Conservation (phyloP, 192 early-diverging fungal species). For the Podochytrium sp. region DNA sequence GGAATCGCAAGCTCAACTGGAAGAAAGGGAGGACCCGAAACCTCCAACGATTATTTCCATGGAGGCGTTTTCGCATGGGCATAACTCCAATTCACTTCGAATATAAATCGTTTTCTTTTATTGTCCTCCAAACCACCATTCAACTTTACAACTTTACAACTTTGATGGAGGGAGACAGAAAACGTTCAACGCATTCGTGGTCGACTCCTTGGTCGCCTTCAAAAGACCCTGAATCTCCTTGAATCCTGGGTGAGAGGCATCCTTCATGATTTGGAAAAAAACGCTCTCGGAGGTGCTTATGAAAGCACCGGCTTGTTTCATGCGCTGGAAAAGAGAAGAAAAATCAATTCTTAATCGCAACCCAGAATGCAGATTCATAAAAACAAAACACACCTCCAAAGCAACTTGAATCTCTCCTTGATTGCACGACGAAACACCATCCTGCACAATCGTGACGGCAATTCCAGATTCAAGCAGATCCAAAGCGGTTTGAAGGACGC, state of each 20-base stretch:
- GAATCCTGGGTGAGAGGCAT: slow-evolving; percentile 82
- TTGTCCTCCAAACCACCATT: too few species aligned
- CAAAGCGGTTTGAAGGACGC: slow-evolving; percentile 91
- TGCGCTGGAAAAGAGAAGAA: background rate
- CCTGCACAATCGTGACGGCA: slow-evolving; percentile 88
- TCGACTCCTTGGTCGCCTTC: slow-evolving; percentile 79
- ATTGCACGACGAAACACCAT: slow-evolving; percentile 89
- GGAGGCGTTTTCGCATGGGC: too few species aligned
- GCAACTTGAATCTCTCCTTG: slow-evolving; percentile 67
- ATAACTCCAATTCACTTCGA: too few species aligned
- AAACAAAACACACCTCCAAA: background rate
- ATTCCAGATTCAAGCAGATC: slow-evolving; percentile 78
- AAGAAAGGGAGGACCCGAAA: too few species aligned
- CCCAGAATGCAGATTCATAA: background rate
- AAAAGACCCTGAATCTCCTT: slow-evolving; percentile 77
- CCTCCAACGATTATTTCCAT: too few species aligned
- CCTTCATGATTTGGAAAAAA: slow-evolving; percentile 59
- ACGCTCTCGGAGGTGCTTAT: slow-evolving; percentile 54
- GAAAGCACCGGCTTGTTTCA: slow-evolving; percentile 32
- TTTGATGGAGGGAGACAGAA: too few species aligned
- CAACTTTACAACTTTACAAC: too few species aligned
- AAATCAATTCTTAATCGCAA: too few species aligned
- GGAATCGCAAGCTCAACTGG: too few species aligned
- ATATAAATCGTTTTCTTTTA: too few species aligned
- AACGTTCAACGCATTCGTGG: slow-evolving; percentile 41